Evolutionary conservation across 2,329 filamentous ascomycete genomes (phyloP).

Genomic region (Arachnomyces sp.): DNA sequence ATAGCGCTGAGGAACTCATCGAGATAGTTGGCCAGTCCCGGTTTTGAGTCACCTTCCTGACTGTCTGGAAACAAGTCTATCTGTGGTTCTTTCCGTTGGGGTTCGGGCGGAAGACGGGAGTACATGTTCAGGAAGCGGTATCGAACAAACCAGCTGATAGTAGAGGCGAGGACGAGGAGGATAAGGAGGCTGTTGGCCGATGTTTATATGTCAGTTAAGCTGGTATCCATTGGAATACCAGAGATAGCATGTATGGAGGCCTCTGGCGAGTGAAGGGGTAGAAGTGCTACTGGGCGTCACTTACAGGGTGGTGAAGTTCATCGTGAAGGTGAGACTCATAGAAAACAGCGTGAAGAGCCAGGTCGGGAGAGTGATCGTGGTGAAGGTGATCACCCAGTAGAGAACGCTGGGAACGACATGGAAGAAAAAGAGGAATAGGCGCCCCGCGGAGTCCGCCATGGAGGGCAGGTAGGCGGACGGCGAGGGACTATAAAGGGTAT

Average conservation of each 20-base stretch:
- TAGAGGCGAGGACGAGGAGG: conserved; percentile 66
- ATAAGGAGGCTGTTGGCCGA: conserved; percentile 58
- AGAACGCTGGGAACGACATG: conserved; percentile 49
- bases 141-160: conserved; percentile 82
- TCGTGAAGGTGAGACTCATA: conserved; percentile 89
- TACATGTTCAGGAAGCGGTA: conserved; percentile 98
- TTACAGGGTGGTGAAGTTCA: conserved; percentile 95
- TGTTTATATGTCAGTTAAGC: neutral
- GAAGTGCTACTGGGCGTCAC: conserved; percentile 21
- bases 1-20: conserved; percentile 98
- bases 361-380: conserved; percentile 81
- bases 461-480: conserved; percentile 22
- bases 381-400: conserved; percentile 76
- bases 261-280: neutral
- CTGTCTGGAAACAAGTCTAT: conserved; percentile 91
- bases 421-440: conserved; percentile 41
- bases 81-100: conserved; percentile 90
- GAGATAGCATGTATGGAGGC: conserved; percentile 3
- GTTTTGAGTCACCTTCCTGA: conserved; percentile 81
- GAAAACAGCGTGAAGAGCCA: conserved; percentile 85
- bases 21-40: conserved; percentile 87
- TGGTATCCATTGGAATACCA: neutral
- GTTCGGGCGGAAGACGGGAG: conserved; percentile 82
- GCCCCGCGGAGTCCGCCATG: conserved; percentile 40
- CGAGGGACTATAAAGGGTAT: conserved; percentile 4